Evolutionary conservation across 257 asterid species (phyloP).

Genomic region (Plantago elongata): DNA sequence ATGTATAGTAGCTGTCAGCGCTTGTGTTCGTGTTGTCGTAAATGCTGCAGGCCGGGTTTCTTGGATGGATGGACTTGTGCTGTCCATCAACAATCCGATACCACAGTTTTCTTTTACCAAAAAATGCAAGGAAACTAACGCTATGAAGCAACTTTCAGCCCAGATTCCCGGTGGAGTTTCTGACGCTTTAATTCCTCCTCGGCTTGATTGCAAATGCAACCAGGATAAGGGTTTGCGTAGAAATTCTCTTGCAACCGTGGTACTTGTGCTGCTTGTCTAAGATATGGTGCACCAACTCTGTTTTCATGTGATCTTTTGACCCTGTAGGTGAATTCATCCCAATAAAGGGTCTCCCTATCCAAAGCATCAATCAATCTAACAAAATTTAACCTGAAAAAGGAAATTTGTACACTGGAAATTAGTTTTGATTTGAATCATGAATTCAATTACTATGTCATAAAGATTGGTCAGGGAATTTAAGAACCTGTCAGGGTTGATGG

Average conservation of each 20-base stretch:
- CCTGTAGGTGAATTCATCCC: conserved; percentile 38
- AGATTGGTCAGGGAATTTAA: not conserved
- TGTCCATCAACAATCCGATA: no score
- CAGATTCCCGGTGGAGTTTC: conserved; percentile 21
- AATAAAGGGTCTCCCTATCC: conserved; percentile 38
- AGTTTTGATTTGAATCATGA: not conserved
- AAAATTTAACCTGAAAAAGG: conserved; percentile 38
- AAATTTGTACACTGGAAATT: not conserved
- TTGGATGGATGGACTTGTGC: no score
- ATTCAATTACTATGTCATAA: not conserved
- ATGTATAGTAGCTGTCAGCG: no score
- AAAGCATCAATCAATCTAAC: conserved; percentile 44
- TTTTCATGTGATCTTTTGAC: conserved; percentile 43
- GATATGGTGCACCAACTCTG: conserved; percentile 52
- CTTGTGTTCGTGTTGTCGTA: no score
- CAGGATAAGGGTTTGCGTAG: conserved; percentile 67
- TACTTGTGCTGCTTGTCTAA: conserved; percentile 31
- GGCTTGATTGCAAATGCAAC: conserved; percentile 45
- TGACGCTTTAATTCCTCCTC: conserved; percentile 15
- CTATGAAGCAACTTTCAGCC: conserved; percentile 14
- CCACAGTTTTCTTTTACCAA: not conserved
- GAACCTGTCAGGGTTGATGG: conserved; percentile 62
- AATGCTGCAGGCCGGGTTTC: no score
- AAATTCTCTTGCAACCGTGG: conserved; percentile 59
- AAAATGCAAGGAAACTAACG: conserved; percentile 1